phyloP scores from a whole-genome alignment of 352 stramenopile species.

The Pythium aquatile region DNA sequence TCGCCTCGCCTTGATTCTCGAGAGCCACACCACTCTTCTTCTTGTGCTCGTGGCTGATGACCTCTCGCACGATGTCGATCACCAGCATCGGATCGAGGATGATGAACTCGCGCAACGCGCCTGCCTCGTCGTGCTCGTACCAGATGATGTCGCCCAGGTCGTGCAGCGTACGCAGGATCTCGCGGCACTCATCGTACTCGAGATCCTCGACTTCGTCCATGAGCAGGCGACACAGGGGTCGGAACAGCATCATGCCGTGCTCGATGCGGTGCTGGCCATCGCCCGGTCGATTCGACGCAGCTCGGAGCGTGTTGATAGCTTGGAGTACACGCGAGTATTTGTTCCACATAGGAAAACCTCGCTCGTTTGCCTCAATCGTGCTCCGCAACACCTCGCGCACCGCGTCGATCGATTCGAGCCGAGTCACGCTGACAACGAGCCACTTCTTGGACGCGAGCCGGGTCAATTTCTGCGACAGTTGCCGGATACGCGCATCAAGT shows the following conservation, averaged over 20 bases:
- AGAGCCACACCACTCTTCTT: no score
- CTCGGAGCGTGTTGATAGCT: not conserved
- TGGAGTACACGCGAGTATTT: not conserved
- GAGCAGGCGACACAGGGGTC: slow-evolving; percentile 1
- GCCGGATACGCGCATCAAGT: no score
- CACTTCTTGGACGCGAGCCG: no score
- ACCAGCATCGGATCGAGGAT: slow-evolving; percentile 27
- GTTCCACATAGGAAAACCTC: not conserved
- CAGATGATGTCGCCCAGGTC: slow-evolving; percentile 22
- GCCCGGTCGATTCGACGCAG: not conserved
- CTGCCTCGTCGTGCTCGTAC: slow-evolving; percentile 13
- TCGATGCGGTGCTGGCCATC: slow-evolving; percentile 7
- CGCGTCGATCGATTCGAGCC: no score
- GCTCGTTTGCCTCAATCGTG: no score
- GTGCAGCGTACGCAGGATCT: slow-evolving; percentile 11
- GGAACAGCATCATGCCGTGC: not conserved
- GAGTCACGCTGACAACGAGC: no score
- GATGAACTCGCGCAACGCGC: not conserved
- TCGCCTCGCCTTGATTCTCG: not conserved
- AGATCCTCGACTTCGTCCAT: slow-evolving; percentile 8
- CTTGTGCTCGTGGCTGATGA: not conserved
- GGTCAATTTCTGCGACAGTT: no score
- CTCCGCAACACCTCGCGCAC: no score
- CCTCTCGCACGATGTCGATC: slow-evolving; percentile 16
- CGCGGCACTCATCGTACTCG: slow-evolving; percentile 5